These are phyloP conservation scores for Amniculicola lignicola DNA, from an alignment of 495 filamentous ascomycete species.

Conservation along the genomic window DNA sequence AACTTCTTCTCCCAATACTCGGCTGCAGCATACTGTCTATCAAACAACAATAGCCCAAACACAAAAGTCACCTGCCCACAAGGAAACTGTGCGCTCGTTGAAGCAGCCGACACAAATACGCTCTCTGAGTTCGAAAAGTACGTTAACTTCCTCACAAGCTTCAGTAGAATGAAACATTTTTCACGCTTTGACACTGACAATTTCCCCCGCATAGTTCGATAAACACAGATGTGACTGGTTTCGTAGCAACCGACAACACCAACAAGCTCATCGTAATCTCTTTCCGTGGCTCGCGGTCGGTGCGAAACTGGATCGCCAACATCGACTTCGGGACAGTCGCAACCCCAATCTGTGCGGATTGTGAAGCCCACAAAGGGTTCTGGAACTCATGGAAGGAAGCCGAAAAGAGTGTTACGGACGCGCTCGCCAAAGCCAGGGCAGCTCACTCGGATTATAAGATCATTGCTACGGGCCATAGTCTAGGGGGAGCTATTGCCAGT, in stretches of 20 bases:
- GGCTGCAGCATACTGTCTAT: constrained; percentile 66
- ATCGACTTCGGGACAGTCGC: constrained; percentile 45
- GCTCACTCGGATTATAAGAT: constrained; percentile 53
- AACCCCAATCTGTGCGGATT: constrained; percentile 49
- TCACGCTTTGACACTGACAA: background rate
- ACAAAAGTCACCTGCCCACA: constrained; percentile 54
- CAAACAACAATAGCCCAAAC: constrained; percentile 50
- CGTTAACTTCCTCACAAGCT: constrained; percentile 28
- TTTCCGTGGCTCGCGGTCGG: constrained; percentile 62
- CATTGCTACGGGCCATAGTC: constrained; percentile 63
- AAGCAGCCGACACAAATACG: constrained; percentile 54
- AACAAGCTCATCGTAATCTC: constrained; percentile 62
- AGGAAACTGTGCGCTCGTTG: constrained; percentile 59
- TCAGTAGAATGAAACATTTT: background rate
- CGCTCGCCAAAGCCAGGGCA: constrained; percentile 41
- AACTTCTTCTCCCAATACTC: constrained; percentile 67
- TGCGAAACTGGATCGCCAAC: constrained; percentile 68
- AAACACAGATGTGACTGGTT: constrained; percentile 63
- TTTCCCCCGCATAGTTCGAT: constrained; percentile 46
- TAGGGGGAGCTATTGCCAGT: constrained; percentile 64
- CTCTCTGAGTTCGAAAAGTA: constrained; percentile 62
- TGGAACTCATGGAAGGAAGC: constrained; percentile 52
- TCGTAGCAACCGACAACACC: constrained; percentile 63
- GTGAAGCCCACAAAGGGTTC: constrained; percentile 56
- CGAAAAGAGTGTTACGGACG: constrained; percentile 43